Conservation (phyloP, 306 rosid genomes). For the cucumber (Cucumis sativus) region DNA sequence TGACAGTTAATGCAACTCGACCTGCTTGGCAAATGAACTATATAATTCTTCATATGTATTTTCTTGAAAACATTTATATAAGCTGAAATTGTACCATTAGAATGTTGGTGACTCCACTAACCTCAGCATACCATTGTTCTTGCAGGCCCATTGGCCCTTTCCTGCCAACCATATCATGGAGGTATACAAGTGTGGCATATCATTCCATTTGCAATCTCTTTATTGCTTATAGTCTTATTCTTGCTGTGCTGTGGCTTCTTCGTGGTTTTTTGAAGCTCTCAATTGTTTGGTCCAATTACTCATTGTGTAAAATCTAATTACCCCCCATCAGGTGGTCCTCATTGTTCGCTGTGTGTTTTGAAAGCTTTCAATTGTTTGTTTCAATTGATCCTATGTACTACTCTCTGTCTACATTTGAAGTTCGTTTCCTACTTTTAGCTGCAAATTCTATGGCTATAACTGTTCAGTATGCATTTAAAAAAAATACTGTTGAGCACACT, state of each 20-base stretch:
- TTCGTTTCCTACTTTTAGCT: not conserved
- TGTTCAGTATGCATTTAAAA: not conserved
- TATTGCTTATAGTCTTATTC: not conserved
- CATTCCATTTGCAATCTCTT: not conserved
- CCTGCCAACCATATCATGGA: slow-evolving; percentile 71
- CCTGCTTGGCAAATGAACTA: not conserved
- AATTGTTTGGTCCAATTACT: no score
- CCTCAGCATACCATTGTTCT: slow-evolving; percentile 10
- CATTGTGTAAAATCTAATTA: not conserved
- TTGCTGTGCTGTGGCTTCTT: not conserved
- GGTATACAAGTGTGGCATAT: slow-evolving; percentile 26
- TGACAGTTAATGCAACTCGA: not conserved
- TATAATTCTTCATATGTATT: not conserved
- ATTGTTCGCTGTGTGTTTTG: not conserved
- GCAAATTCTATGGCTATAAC: not conserved
- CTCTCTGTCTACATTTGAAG: not conserved
- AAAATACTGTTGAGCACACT: not conserved
- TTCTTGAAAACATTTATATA: not conserved
- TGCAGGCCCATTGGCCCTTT: slow-evolving; percentile 97
- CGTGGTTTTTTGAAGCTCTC: no score
- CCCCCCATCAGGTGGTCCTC: not conserved
- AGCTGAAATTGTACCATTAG: not conserved
- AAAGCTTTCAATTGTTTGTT: not conserved
- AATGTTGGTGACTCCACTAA: slow-evolving; percentile 4
- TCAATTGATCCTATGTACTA: not conserved